Evolutionary conservation across 257 asterid genomes (phyloP).

Genomic region (Ehretia macrophylla): DNA sequence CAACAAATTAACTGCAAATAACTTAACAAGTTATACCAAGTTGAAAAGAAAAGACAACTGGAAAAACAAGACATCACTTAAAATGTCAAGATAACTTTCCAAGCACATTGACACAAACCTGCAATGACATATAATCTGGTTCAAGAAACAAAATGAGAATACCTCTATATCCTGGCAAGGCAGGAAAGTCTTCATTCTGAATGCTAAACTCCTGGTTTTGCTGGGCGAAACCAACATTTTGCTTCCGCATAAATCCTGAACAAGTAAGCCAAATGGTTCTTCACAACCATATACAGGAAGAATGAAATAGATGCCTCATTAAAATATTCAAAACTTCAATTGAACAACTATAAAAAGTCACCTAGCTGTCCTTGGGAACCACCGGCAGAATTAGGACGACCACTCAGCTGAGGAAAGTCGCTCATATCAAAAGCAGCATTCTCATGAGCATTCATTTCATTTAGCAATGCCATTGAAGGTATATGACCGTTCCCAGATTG

Average conservation of each 20-base stretch:
- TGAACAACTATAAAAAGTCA: conserved; percentile 11
- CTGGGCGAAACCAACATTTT: conserved; percentile 61
- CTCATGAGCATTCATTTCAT: conserved; percentile 61
- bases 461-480: conserved; percentile 51
- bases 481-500: conserved; percentile 56
- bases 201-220: conserved; percentile 92
- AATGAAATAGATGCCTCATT: no score
- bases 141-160: not conserved
- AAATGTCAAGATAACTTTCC: no score
- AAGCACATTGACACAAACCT: no score
- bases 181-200: conserved; percentile 95
- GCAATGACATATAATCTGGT: not conserved
- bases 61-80: no score
- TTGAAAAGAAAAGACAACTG: no score
- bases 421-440: conserved; percentile 64
- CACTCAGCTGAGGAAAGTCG: conserved; percentile 84
- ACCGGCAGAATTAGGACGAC: conserved; percentile 75
- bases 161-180: conserved; percentile 92
- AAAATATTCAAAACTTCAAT: no score
- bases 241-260: conserved; percentile 78
- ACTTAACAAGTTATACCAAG: no score
- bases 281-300: conserved; percentile 14
- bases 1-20: not conserved
- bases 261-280: conserved; percentile 8
- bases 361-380: conserved; percentile 84